Base-by-base conservation (phyloP, 2,329 filamentous ascomycete genomes). In the Aspergillus jensenii region DNA sequence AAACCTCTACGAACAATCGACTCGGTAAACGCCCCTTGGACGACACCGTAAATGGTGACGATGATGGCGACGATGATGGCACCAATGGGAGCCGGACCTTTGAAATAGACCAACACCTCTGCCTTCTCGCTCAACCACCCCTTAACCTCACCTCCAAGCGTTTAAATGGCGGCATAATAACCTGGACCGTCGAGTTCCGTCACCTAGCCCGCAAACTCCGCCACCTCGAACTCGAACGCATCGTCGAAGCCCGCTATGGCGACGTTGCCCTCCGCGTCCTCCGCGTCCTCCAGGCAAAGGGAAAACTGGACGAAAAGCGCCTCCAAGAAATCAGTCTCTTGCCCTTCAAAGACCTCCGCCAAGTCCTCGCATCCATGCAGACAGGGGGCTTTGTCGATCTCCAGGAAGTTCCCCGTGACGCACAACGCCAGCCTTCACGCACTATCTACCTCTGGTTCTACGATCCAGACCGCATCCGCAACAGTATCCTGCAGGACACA, bases 361-460 rank as follows among this genome's bases (percentile, higher is more conserved):
- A 88, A 58, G 89, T 92, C 61, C 88, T 98, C 75, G 88, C 90
- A 14, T 86, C 88, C 61, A 90, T 99, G 83, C 90, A 96, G 65
- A 87, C 91, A 72, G 87, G 87, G 17, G 93, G 95, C 2, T 88
- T 95, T 60, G 86, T 96, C 12, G 91, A 98, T 65, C 86, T 96
- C 6, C 95, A 99, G 73, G 95, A 99, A 77, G 89, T 99, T 0
- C 95, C 95, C 0, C 90, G 90, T 64, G 93, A 98, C 68, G 89
- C 89, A 63, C 88, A 87, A 61, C 88, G 92, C 35, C 85, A 90
- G 66, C 90, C 93, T 0, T 90, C 88, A 61, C 87, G 91, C 52
- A 96, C 92, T 0, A 84, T 96, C 23, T 98, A 93, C 72, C 85
- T 98, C 56, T 97, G 93, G 88, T 96, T 87, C 79, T 96, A 91